A percentile compares a stretch with the other conserved stretches of the same genome.
These are phyloP conservation scores for Penstemon eatonii DNA, from an alignment of 257 asterid species.

Conservation along the genomic window DNA sequence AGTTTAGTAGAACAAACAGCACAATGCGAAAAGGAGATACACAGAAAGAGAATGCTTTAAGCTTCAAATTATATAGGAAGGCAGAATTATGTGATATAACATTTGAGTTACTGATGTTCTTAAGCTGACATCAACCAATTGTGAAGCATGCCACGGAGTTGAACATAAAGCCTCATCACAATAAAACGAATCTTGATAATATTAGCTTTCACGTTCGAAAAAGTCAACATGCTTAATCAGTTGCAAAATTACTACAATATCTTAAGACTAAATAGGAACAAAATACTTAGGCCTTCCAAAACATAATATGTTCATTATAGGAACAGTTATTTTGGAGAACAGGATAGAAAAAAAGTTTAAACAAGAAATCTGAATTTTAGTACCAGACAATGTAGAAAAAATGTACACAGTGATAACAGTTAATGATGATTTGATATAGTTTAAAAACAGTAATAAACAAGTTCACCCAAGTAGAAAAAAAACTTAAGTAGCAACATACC, in stretches of 20 bases:
- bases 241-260: too few species aligned
- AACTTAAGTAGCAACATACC: slow-evolving; percentile 41
- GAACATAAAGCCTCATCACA: slow-evolving; percentile 1
- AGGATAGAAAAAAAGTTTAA: not conserved
- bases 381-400: not conserved
- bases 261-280: not conserved
- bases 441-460: slow-evolving; percentile 3
- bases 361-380: slow-evolving; percentile 12
- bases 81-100: not conserved
- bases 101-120: not conserved
- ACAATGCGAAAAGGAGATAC: not conserved
- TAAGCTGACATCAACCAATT: slow-evolving; percentile 7
- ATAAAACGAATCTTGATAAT: not conserved
- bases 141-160: slow-evolving; percentile 2
- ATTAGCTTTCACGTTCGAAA: not conserved
- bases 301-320: slow-evolving; percentile 15
- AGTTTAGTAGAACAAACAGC: not conserved
- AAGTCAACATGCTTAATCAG: not conserved
- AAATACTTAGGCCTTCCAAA: slow-evolving; percentile 12
- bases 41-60: not conserved
- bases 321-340: not conserved
- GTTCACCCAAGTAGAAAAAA: slow-evolving; percentile 12
- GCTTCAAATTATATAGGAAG: slow-evolving; percentile 9
- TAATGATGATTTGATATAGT: not conserved
- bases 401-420: not conserved